These are phyloP conservation scores for Suillus plorans DNA, from an alignment of 768 basidiomycete genomes.

Conservation along the genomic window DNA sequence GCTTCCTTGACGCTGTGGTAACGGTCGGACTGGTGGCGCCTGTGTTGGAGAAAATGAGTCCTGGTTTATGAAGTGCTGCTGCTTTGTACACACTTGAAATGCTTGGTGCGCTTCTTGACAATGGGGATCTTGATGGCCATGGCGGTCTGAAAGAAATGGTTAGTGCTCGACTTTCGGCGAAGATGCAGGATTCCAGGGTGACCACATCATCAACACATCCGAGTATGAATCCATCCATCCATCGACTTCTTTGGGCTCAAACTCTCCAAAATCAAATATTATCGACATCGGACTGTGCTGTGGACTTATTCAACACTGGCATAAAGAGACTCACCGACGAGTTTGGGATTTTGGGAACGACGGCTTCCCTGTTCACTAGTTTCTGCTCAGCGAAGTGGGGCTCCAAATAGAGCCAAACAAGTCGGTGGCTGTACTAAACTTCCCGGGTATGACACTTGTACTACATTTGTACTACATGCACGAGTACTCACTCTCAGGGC, in stretches of 20 bases:
- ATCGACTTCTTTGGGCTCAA: constrained; percentile 7
- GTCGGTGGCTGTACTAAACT: background rate
- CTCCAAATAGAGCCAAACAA: constrained; percentile 5
- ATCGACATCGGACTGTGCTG: background rate
- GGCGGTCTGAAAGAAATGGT: constrained; percentile 27
- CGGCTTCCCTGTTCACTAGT: constrained; percentile 26
- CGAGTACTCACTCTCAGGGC: background rate
- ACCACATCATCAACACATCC: constrained; percentile 20
- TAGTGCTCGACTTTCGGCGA: constrained; percentile 12
- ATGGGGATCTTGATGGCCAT: constrained; percentile 62
- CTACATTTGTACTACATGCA: background rate
- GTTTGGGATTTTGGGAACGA: constrained; percentile 51
- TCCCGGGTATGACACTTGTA: no score
- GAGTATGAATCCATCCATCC: constrained; percentile 22
- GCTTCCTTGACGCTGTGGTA: constrained; percentile 96
- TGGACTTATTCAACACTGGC: constrained; percentile 16
- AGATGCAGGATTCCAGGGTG: background rate
- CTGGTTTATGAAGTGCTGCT: background rate
- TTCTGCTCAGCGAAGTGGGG: background rate
- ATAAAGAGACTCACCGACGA: constrained; percentile 46
- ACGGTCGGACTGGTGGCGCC: constrained; percentile 98
- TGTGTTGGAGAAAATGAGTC: constrained; percentile 31
- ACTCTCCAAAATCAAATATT: background rate
- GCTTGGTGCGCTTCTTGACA: constrained; percentile 96
- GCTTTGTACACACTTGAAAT: constrained; percentile 77